Conservation (phyloP, 2,329 filamentous ascomycete species). For the Calonectria honghensis region DNA sequence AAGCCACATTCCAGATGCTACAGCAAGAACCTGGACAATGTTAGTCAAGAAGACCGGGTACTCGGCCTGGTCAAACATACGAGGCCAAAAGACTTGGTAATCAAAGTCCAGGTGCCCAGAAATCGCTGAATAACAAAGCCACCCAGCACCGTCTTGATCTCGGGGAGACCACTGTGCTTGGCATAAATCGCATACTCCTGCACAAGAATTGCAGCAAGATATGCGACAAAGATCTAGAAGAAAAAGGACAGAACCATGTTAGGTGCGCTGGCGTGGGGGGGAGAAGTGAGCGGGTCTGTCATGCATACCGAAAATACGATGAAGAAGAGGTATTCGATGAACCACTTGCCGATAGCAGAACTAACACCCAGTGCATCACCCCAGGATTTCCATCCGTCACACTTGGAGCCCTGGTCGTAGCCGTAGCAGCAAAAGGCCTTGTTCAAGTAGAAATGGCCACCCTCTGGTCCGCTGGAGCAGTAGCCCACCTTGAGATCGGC, state of each 20-base stretch:
- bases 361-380: slow-evolving; percentile 81
- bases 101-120: slow-evolving; percentile 89
- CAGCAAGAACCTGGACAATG: slow-evolving; percentile 83
- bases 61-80: slow-evolving; percentile 67
- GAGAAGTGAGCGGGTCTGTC: background rate
- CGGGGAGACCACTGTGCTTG: slow-evolving; percentile 95
- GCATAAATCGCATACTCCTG: slow-evolving; percentile 90
- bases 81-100: slow-evolving; percentile 92
- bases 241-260: slow-evolving; percentile 31
- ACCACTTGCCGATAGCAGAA: slow-evolving; percentile 82
- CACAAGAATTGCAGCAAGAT: slow-evolving; percentile 85
- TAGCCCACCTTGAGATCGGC: slow-evolving; percentile 94
- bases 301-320: slow-evolving; percentile 83
- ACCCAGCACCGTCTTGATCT: slow-evolving; percentile 97
- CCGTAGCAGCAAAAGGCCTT: slow-evolving; percentile 95
- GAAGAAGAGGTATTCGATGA: slow-evolving; percentile 92
- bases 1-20: slow-evolving; percentile 96
- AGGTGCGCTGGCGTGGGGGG: slow-evolving; percentile 32
- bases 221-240: slow-evolving; percentile 82
- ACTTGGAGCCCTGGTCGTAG: slow-evolving; percentile 88
- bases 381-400: slow-evolving; percentile 92
- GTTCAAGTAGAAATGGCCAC: slow-evolving; percentile 93
- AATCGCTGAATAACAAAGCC: slow-evolving; percentile 95
- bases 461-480: slow-evolving; percentile 83
- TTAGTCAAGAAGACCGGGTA: slow-evolving; percentile 45